Conservation (phyloP, 805 yeast genomes). For the Lachancea waltii region DNA sequence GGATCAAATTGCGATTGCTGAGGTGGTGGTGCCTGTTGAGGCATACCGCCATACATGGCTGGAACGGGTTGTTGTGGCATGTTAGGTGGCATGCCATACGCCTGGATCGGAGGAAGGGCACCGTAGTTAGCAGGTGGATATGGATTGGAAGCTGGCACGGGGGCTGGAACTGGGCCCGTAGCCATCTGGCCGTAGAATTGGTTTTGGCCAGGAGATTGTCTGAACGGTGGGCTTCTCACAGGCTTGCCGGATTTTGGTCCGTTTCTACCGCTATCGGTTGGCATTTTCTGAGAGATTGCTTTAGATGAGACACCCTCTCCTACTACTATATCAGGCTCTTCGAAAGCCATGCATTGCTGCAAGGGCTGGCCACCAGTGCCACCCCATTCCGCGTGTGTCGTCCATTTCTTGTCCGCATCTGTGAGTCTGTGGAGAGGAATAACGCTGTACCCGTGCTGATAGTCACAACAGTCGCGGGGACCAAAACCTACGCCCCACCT, state of each 20-base stretch:
- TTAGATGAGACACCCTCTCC: slow-evolving; percentile 92
- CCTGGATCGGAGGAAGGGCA: slow-evolving; percentile 6
- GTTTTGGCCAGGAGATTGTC: slow-evolving; percentile 31
- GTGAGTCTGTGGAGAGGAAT: slow-evolving; percentile 85
- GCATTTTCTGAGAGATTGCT: slow-evolving; percentile 87
- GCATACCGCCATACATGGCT: slow-evolving; percentile 11
- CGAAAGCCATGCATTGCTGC: slow-evolving; percentile 73
- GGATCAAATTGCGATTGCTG: slow-evolving; percentile 25
- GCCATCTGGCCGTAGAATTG: slow-evolving; percentile 12
- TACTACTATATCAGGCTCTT: slow-evolving; percentile 96
- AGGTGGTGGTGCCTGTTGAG: slow-evolving; percentile 15
- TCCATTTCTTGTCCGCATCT: slow-evolving; percentile 91
- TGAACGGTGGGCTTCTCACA: slow-evolving; percentile 12
- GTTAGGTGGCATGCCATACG: slow-evolving; percentile 17
- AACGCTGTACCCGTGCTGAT: slow-evolving; percentile 80
- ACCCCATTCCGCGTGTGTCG: slow-evolving; percentile 88
- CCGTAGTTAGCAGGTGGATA: slow-evolving; percentile 8
- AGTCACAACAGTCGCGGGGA: slow-evolving; percentile 96
- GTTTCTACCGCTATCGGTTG: slow-evolving; percentile 77
- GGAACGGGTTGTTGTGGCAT: slow-evolving; percentile 13
- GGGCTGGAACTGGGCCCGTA: slow-evolving; percentile 33
- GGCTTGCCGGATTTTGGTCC: slow-evolving; percentile 71
- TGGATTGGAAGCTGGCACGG: slow-evolving; percentile 10
- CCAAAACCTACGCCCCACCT: slow-evolving; percentile 99
- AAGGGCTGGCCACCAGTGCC: slow-evolving; percentile 89